Base-by-base conservation (phyloP, 192 early-diverging fungal species). In the Oehlia diaphana region DNA sequence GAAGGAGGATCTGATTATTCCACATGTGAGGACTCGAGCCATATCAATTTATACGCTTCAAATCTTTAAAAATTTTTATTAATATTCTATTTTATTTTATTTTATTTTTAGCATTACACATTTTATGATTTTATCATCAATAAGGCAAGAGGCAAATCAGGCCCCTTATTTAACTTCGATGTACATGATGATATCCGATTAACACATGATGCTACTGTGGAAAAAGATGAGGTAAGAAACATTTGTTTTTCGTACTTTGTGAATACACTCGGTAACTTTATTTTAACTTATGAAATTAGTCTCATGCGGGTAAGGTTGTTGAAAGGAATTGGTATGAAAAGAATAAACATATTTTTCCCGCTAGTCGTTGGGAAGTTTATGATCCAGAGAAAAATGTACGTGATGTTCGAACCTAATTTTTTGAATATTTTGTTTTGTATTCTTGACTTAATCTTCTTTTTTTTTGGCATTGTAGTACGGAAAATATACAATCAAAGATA, bases 71-170 rank as follows among this genome's bases (percentile, higher is more conserved):
- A 31, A 31, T 31, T 31, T 26, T 31, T 31, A 31, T 31, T 31
- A 31, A 31, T 31, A 31, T 31, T 31, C 31, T 31, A 31, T 31
- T 31, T 31, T 16, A 33, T 58, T 49, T 66, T 69, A 33, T 12
- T n/a, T 44, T 39, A 63, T 37, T 14, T n/a, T 72, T 33, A 89
- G 79, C 92, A 94, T 76, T 92, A 91, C 77, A 91, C 94, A 31
- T 94, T 95, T 80, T 98, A 98, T 85, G 97, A 98, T 83, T 96
- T 98, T 79, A 97, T 97, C 50, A 85, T 97, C 78, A 97, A 96
- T 86, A 95, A 95, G 82, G 93, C 94, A 47, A 88, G 97, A n/a
- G 97, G 96, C 42, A 98, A 98, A 79, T 96, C 95, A 3, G 97
- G 97, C 2, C 96, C 97, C 6, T 72, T 98, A 73, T 98, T 98